Percentiles rank a stretch among this genome's conserved stretches.
These are phyloP conservation scores for Hebeloma cylindrosporum DNA, from an alignment of 768 basidiomycete genomes.

Conservation along the genomic window DNA sequence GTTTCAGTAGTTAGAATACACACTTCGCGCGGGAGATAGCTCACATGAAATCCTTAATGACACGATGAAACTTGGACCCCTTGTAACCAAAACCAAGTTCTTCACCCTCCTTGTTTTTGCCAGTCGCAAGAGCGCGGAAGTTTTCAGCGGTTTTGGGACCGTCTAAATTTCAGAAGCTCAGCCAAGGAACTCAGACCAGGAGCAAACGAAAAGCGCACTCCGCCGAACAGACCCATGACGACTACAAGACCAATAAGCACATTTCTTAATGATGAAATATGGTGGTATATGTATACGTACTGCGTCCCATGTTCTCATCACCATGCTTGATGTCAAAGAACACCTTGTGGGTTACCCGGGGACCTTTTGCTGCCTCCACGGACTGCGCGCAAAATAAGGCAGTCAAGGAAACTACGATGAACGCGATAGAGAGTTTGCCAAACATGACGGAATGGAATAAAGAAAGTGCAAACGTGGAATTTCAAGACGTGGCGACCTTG, in stretches of 20 bases:
- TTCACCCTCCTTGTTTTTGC: slow-evolving; percentile 74
- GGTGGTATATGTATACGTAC: slow-evolving; percentile 39
- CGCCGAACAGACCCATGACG: slow-evolving; percentile 87
- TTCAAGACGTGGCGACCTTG: slow-evolving; percentile 28
- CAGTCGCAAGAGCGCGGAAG: slow-evolving; percentile 91
- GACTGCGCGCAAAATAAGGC: slow-evolving; percentile 71
- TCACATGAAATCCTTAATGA: slow-evolving; percentile 92
- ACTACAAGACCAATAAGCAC: slow-evolving; percentile 43
- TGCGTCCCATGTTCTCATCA: slow-evolving; percentile 78
- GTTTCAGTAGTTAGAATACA: background rate
- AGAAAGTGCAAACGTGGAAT: slow-evolving; percentile 22
- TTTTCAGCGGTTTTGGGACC: slow-evolving; percentile 97
- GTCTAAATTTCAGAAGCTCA: slow-evolving; percentile 47
- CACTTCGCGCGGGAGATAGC: slow-evolving; percentile 17
- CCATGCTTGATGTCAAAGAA: slow-evolving; percentile 97
- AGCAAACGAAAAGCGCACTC: slow-evolving; percentile 42
- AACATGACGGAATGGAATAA: slow-evolving; percentile 48
- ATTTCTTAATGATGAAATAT: slow-evolving; percentile 5
- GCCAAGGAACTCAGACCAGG: background rate
- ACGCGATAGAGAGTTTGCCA: slow-evolving; percentile 57
- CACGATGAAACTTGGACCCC: slow-evolving; percentile 94
- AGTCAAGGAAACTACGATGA: slow-evolving; percentile 61
- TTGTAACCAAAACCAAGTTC: slow-evolving; percentile 89
- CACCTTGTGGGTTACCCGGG: slow-evolving; percentile 88
- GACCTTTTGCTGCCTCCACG: slow-evolving; percentile 81